Conservation (phyloP, 2,329 filamentous ascomycete species). For the Xylaria sp. region DNA sequence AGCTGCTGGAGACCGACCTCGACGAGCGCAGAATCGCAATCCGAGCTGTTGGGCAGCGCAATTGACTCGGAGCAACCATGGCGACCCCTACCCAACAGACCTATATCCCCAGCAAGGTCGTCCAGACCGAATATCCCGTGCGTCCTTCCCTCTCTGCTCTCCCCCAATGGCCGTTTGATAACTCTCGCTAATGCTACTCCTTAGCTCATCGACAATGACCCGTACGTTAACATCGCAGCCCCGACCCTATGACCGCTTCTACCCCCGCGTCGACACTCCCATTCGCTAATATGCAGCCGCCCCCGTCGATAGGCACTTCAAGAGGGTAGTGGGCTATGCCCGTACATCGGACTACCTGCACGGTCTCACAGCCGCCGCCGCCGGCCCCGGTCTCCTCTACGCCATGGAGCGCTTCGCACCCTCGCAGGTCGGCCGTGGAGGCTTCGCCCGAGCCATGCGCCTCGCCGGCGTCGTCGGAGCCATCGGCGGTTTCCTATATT, state of each 20-base stretch:
- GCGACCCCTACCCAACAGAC: slow-evolving; percentile 48
- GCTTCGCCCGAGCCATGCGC: slow-evolving; percentile 83
- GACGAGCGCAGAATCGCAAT: slow-evolving; percentile 16
- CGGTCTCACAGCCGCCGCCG: slow-evolving; percentile 70
- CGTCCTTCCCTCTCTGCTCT: slow-evolving; percentile 47
- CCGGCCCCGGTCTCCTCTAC: slow-evolving; percentile 75
- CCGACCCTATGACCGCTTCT: not conserved
- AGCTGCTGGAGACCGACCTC: slow-evolving; percentile 27
- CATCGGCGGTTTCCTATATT: slow-evolving; percentile 79
- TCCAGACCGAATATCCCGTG: slow-evolving; percentile 87
- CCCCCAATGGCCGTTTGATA: slow-evolving; percentile 6
- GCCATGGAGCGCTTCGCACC: slow-evolving; percentile 85
- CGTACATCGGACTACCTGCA: slow-evolving; percentile 80
- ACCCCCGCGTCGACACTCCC: not conserved
- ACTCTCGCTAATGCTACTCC: slow-evolving; percentile 39
- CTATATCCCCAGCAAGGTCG: slow-evolving; percentile 76
- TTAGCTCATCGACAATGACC: slow-evolving; percentile 98
- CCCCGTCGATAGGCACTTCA: slow-evolving; percentile 72
- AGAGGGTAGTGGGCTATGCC: slow-evolving; percentile 86
- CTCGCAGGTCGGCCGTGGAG: slow-evolving; percentile 81
- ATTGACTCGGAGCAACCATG: slow-evolving; percentile 45
- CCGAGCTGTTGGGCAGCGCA: slow-evolving; percentile 36
- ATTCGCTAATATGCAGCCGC: slow-evolving; percentile 7
- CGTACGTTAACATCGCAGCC: too few relatives aligned
- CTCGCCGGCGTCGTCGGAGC: slow-evolving; percentile 74